Evolutionary conservation across 169 alveolate genomes (phyloP), one percentile per base, ranked within the genome.

Genomic region (Plasmodium chabaudi): DNA sequence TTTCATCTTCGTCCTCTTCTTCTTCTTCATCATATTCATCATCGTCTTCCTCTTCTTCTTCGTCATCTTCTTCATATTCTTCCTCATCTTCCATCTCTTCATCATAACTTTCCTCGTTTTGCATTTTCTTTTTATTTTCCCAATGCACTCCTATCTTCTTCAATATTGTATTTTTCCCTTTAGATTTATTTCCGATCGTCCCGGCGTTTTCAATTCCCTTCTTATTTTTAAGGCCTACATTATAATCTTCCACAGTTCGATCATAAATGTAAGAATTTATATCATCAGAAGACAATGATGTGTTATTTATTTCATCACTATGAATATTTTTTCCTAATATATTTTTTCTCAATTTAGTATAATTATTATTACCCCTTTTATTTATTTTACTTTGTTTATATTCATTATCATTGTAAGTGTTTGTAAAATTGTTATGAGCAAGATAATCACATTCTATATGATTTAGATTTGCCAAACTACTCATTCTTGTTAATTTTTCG

Each of bases 241-340:
- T 71, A 5, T 17, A 17, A 49, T 59, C 19, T 17, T 23, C 19
- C 12, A 9, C 21, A 51, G 5, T 60, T 17, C 44, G 84, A 10
- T 71, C 67, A 19, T 21, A 71, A 12, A 67, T 71, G 23, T 71
- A 49, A 23, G 84, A 71, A 9, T 49, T 71, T 64, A 64, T 71
- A 59, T 71, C 55, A 27, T 59, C 84, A 19, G 84, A 71, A 7
- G 84, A 71, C n/a, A 53, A 51, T 0, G 53, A 1, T 19, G 68
- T 25, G 55, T 71, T 53, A 4, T 25, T 71, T 15, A 23, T 25
- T 5, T 23, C 21, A n/a, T 53, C 21, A 10, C 21, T 27, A 39
- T 2, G 21, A 27, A 25, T 15, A 25, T 27, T 61, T n/a, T 57
- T 12, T 10, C 17, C 27, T 57, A 57, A 12, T 17, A 19, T 23